Evolutionary conservation across 768 basidiomycete genomes (phyloP).

Genomic region (Leccinellum rugosiceps): DNA sequence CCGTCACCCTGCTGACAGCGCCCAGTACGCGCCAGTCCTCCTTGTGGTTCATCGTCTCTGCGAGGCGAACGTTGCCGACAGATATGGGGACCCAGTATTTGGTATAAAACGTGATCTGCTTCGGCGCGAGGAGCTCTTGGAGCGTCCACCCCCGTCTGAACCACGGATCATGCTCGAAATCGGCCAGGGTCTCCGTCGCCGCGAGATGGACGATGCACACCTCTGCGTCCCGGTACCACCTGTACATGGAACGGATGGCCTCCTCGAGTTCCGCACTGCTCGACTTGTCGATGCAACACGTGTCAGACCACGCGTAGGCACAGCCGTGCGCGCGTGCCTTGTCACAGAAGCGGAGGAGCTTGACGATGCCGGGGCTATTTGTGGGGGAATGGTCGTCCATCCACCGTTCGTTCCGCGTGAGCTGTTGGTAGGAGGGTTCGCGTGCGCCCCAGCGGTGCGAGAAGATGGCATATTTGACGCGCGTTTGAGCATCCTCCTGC

Average conservation of each 20-base stretch:
- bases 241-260: background rate
- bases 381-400: background rate
- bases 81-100: slow-evolving; percentile 5
- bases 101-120: slow-evolving; percentile 7
- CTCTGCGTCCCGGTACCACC: slow-evolving; percentile 8
- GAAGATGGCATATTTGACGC: slow-evolving; percentile 12
- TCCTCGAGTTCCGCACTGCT: slow-evolving; percentile 15
- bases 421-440: slow-evolving; percentile 6
- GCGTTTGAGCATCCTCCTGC: slow-evolving; percentile 3
- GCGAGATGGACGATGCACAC: slow-evolving; percentile 14
- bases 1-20: slow-evolving; percentile 7
- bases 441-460: slow-evolving; percentile 13
- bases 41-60: slow-evolving; percentile 6
- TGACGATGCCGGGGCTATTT: background rate
- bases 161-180: slow-evolving; percentile 13
- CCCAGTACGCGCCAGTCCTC: slow-evolving; percentile 6
- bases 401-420: background rate
- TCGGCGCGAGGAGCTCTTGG: slow-evolving; percentile 11
- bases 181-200: slow-evolving; percentile 1
- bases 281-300: slow-evolving; percentile 13
- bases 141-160: slow-evolving; percentile 9
- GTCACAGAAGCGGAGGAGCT: slow-evolving; percentile 7
- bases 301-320: slow-evolving; percentile 13
- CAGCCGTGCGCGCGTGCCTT: slow-evolving; percentile 6
- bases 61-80: background rate